Evolutionary conservation across 257 asterid genomes (phyloP), one percentile per base, ranked within the genome.

Genomic region (Solanum microdontum): DNA sequence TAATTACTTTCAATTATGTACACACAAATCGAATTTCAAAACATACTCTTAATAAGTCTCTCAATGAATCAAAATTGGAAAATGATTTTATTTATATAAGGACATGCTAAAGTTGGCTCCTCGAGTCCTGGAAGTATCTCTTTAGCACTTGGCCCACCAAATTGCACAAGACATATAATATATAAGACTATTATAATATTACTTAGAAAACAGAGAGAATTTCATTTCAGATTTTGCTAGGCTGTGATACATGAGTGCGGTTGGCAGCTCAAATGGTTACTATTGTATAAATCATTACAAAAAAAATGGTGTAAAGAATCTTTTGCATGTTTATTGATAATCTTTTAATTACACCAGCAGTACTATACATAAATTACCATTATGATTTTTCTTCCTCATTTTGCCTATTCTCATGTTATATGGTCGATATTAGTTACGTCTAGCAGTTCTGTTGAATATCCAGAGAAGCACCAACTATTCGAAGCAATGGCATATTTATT

Each of bases 91-190:
- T 89, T 88, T 80, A 28, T 86, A 88, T 26, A 89, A 89, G 89
- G 91, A 64, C 76, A 82, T 24, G 3, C 28, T 75, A 23, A 84
- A 88, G 93, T 92, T 92, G 92, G 93, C 83, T 95, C 97, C 97
- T 43, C 69, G 89, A 91, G 84, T 87, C 86, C 75, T 23, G 97
- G 97, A 95, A 92, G 80, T 66, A 86, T 73, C 70, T 13, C 69
- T 51, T 60, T 58, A 40, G 74, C 7, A 34, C 82, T 66, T 72
- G 69, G 55, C 92, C 91, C 91, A 90, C 90, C 88, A 88, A 88
- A 76, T 85, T 89, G 86, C 87, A 86, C 51, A 84, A 60, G 70
- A 58, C 43, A 26, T 33, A 48, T 84, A 89, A 84, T 76, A 70
- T 37, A 40, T 5, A 4, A 62, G 83, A 43, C 64, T 84, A 43